A percentile compares a stretch with the other conserved stretches of the same genome.
phyloP scores from a whole-genome alignment of 1,284 basidiomycete species.

The Coniferiporia sulphurascens region DNA sequence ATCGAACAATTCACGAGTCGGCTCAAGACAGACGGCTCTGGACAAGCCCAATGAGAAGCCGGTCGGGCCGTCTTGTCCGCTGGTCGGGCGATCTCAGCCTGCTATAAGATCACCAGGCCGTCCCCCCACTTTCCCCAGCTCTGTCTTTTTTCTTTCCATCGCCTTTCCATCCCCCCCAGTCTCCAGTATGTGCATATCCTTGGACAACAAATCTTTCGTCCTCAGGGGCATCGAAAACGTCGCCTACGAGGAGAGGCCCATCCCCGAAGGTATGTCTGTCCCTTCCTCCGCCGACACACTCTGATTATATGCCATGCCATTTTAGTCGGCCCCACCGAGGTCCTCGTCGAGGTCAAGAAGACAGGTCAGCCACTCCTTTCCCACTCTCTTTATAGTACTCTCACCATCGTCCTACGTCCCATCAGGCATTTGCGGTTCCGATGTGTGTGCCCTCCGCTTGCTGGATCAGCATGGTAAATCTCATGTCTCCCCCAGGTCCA shows the following conservation, averaged over 20 bases:
- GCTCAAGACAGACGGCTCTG: too few species aligned
- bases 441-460: conserved; percentile 41
- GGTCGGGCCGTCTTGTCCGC: too few species aligned
- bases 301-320: not conserved
- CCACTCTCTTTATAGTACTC: not conserved
- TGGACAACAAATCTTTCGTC: conserved; percentile 78
- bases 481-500: conserved; percentile 47
- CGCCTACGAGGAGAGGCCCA: conserved; percentile 69
- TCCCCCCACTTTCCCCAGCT: too few species aligned
- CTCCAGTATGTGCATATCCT: conserved; percentile 16
- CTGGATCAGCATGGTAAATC: too few species aligned
- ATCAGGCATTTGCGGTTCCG: conserved; percentile 84
- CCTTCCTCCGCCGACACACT: not conserved
- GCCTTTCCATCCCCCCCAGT: too few species aligned
- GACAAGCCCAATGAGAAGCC: too few species aligned
- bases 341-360: conserved; percentile 89
- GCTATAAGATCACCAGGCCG: too few species aligned
- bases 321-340: conserved; percentile 70
- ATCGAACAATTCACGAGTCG: too few species aligned
- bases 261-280: conserved; percentile 61
- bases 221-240: conserved; percentile 67
- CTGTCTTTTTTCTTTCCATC: too few species aligned
- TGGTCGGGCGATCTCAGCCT: too few species aligned
- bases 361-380: conserved; percentile 51
- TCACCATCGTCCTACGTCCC: conserved; percentile 3